phyloP scores from a whole-genome alignment of 148 eudicot species.

The Rhododendron vialii region DNA sequence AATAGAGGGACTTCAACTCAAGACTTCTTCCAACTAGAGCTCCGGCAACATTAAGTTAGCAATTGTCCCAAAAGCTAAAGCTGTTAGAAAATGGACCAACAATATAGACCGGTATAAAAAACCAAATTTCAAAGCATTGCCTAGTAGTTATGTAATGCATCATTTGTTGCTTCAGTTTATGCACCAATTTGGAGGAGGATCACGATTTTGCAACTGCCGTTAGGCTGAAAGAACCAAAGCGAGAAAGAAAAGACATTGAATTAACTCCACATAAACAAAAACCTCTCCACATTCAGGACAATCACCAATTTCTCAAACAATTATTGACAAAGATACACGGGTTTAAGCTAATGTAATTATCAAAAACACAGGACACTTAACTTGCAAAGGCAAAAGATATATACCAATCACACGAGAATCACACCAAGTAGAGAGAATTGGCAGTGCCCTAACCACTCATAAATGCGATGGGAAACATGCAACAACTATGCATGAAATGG shows the following conservation, averaged over 20 bases:
- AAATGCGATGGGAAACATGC: not conserved
- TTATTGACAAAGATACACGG: not conserved
- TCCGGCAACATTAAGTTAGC: not conserved
- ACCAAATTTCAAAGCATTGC: not conserved
- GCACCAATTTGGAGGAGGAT: not conserved
- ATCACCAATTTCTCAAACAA: not conserved
- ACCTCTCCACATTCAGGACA: not conserved
- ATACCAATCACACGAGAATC: not conserved
- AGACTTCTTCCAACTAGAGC: not conserved
- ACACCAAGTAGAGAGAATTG: not conserved
- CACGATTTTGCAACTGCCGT: not conserved
- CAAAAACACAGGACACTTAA: not conserved
- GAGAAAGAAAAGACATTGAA: not conserved
- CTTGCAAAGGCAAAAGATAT: not conserved
- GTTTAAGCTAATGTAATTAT: not conserved
- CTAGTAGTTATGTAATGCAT: not conserved
- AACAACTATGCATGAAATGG: conserved; percentile 19
- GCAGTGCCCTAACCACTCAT: not conserved
- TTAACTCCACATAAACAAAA: not conserved
- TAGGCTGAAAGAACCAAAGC: not conserved
- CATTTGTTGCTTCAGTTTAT: not conserved
- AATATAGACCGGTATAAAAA: not conserved
- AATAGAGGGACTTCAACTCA: not conserved
- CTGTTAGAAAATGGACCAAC: not conserved
- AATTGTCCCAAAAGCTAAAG: not conserved